phyloP scores from a whole-genome alignment of 495 filamentous ascomycete genomes.

The Penicillium desertorum region DNA sequence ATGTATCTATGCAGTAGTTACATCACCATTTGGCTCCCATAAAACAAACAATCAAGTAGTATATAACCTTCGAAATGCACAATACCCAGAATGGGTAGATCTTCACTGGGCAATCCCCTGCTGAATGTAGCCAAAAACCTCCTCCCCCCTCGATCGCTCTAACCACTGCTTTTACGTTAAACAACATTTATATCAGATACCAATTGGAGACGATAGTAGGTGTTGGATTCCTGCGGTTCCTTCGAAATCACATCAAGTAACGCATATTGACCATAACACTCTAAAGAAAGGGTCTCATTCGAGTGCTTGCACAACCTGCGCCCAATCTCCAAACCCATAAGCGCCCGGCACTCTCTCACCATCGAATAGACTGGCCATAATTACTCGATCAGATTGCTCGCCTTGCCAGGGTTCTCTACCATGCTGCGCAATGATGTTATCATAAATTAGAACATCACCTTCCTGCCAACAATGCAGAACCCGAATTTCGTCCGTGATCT shows the following conservation, averaged over 20 bases:
- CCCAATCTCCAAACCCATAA: conserved; percentile 47
- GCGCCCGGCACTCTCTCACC: conserved; percentile 43
- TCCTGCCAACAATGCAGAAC: conserved; percentile 44
- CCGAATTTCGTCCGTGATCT: conserved; percentile 51
- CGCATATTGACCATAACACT: no score
- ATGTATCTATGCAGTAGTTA: not conserved
- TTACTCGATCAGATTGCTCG: conserved; percentile 43
- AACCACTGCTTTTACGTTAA: not conserved
- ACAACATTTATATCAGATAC: no score
- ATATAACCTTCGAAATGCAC: no score
- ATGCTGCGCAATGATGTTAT: conserved; percentile 51
- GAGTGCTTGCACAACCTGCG: conserved; percentile 44
- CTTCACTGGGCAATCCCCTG: not conserved
- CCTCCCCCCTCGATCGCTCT: no score
- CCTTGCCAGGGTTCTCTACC: conserved; percentile 49
- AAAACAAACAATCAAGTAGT: not conserved
- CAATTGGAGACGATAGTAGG: not conserved
- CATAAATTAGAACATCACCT: conserved; percentile 47
- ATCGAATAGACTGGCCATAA: conserved; percentile 48
- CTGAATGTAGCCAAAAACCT: not conserved
- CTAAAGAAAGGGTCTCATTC: conserved; percentile 6
- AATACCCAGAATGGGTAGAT: not conserved
- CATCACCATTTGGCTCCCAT: not conserved
- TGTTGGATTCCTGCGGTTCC: no score
- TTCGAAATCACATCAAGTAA: not conserved